Base-by-base conservation (phyloP, 352 stramenopile genomes). In the Aphanomyces euteiches region DNA sequence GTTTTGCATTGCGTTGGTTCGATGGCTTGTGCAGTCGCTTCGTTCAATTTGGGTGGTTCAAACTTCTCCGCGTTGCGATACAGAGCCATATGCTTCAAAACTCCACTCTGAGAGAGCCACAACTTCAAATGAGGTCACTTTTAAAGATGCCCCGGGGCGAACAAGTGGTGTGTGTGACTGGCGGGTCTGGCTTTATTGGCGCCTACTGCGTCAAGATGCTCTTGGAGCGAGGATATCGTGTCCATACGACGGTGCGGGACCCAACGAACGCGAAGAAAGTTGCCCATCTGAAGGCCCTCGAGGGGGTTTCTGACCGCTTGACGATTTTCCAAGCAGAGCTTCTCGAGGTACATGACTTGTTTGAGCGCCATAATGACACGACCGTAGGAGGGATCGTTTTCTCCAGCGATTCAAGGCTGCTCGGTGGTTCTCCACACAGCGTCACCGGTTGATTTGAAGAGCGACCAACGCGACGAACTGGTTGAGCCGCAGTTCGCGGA, bases 271-370 rank as follows among this genome's bases (percentile, higher is more conserved):
- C 54, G 7, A 38, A 39, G 5, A 74, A 74, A 47, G 47, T 56
- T 5, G 65, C 61, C 5, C 69, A 74, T 41, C 47, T 74, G 3
- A 71, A 43, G 13, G 61, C 61, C 5, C 40, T 74, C 3, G 21
- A 41, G 4, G 65, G 65, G 8, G 69, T 58, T 7, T 6, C n/a
- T 3, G 61, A 71, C n/a, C 61, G 65, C 12, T 64, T 81, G n/a
- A 72, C 70, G 53, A 66, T 81, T 45, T 80, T 80, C 47, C 37
- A 67, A 36, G 76, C 53, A 2, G 76, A 81, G 39, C 60, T 81
- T 17, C 40, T 78, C 15, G 8, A 63, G 60, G 60, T 68, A 41
- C 13, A 38, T 37, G 6, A 17, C 3, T 37, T 7, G 57, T 21
- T 37, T 28, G 53, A 17, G 12, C 12, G 5, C 7, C 47, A 34